These are phyloP conservation scores for Phytophthora palmivora DNA, from an alignment of 352 stramenopile genomes.

Conservation along the genomic window DNA sequence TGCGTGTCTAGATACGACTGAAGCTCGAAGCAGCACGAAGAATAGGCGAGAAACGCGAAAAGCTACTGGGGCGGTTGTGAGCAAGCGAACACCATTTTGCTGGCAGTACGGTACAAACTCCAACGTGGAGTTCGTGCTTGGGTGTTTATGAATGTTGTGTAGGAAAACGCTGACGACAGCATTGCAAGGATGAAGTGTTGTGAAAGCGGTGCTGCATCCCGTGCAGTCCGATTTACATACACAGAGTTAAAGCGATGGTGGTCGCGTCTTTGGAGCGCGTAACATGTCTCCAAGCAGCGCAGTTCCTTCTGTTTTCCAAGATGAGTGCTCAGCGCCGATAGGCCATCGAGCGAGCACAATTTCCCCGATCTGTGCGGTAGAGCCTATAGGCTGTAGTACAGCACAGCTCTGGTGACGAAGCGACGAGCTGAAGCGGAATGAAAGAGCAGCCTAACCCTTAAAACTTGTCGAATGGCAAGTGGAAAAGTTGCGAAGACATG, in stretches of 20 bases:
- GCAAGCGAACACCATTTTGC: conserved; percentile 1
- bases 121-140: conserved; percentile 22
- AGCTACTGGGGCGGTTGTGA: conserved; percentile 13
- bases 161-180: conserved; percentile 9
- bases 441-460: too few species aligned
- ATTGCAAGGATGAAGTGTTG: neutral
- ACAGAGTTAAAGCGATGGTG: conserved; percentile 10
- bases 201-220: conserved; percentile 2
- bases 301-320: too few species aligned
- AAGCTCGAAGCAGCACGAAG: conserved; percentile 16
- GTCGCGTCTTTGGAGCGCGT: conserved; percentile 22
- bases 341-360: too few species aligned
- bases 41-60: conserved; percentile 27
- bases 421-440: too few species aligned
- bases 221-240: conserved; percentile 8
- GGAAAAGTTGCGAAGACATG: too few species aligned
- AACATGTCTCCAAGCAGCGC: conserved; percentile 20
- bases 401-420: too few species aligned
- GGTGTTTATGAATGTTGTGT: neutral
- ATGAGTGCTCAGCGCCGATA: too few species aligned
- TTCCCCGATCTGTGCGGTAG: neutral
- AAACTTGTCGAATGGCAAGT: too few species aligned
- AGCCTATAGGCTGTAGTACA: too few species aligned
- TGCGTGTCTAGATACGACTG: conserved; percentile 27
- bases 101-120: too few species aligned